A percentile compares a stretch with the other conserved stretches of the same genome.
Conservation (phyloP, 306 rosid species). For the Inga leiocalycina region DNA sequence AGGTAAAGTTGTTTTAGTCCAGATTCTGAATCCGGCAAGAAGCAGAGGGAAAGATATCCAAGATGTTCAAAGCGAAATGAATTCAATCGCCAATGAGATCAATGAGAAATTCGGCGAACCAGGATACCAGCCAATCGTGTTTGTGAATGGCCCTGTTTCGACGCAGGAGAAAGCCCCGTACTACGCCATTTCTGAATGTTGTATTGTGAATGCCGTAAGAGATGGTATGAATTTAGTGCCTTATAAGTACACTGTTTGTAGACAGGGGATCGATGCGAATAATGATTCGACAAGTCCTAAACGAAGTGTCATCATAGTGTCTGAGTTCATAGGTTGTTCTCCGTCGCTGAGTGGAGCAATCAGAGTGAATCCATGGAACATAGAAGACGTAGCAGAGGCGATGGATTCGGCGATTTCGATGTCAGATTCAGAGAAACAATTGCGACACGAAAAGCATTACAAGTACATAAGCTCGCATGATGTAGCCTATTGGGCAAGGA, state of each 20-base stretch:
- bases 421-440: slow-evolving; percentile 51
- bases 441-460: slow-evolving; percentile 75
- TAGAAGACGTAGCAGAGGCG: slow-evolving; percentile 62
- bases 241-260: slow-evolving; percentile 68
- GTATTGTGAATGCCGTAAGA: slow-evolving; percentile 68
- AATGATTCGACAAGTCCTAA: slow-evolving; percentile 26
- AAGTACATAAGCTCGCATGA: slow-evolving; percentile 80
- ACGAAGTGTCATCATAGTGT: slow-evolving; percentile 65
- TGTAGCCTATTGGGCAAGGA: slow-evolving; percentile 69
- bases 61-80: slow-evolving; percentile 55
- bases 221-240: slow-evolving; percentile 87
- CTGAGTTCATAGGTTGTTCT: slow-evolving; percentile 82
- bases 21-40: slow-evolving; percentile 71
- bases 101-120: slow-evolving; percentile 46
- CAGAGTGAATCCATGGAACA: slow-evolving; percentile 78
- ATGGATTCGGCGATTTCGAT: slow-evolving; percentile 56
- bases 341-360: slow-evolving; percentile 82
- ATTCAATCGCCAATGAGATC: slow-evolving; percentile 49
- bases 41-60: slow-evolving; percentile 71
- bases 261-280: slow-evolving; percentile 45
- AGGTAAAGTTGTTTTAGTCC: slow-evolving; percentile 63
- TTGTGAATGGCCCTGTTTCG: slow-evolving; percentile 46
- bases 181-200: slow-evolving; percentile 64
- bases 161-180: slow-evolving; percentile 60
- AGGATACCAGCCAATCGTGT: slow-evolving; percentile 54